Evolutionary conservation across 768 basidiomycete genomes (phyloP), one percentile per base, ranked within the genome.

Genomic region (Suillus clintonianus): DNA sequence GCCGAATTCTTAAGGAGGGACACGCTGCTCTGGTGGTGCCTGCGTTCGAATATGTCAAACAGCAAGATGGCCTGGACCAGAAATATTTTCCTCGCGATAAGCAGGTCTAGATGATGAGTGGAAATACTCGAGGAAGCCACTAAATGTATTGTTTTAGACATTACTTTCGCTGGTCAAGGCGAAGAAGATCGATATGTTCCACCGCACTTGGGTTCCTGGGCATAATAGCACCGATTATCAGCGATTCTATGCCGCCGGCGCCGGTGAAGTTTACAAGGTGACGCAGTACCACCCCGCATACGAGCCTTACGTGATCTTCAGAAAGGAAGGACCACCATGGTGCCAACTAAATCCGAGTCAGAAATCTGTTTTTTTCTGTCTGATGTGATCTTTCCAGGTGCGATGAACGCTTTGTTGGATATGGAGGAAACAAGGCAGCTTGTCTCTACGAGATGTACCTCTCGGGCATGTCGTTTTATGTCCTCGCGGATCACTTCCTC

Each of bases 381-480:
- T 47, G 41, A 36, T 10, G 24, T 37, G 6, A 17, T 24, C n/a
- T 13, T 58, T 24, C 48, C 64, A 94, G 92, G 92, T 95, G 94
- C 70, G 93, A 95, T 69, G 93, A 95, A 72, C 85, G 93, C 39
- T 96, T 96, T 70, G 83, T 94, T 53, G 94, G 94, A 2, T 95
- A 95, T 73, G 94, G 94, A 5, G 92, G 88, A 2, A 96, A 96
- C 80, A 96, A 96, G 74, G 94, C 94, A 2, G 94, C 95, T 11
- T 95, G 94, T 71, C 81, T 95, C 42, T 95, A 90, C 72, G 94
- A 94, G 74, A 92, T 96, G 86, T 94, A 93, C 77, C 79, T 96
- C 8, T 88, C 92, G 14, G 94, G 94, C 3, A 84, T 94, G 43
- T 88, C 88, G 27, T 95, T 87, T 76, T 92, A 89, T 71, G 91